phyloP scores from a whole-genome alignment of 441 rosid species.

The Gossypium lobatum region DNA sequence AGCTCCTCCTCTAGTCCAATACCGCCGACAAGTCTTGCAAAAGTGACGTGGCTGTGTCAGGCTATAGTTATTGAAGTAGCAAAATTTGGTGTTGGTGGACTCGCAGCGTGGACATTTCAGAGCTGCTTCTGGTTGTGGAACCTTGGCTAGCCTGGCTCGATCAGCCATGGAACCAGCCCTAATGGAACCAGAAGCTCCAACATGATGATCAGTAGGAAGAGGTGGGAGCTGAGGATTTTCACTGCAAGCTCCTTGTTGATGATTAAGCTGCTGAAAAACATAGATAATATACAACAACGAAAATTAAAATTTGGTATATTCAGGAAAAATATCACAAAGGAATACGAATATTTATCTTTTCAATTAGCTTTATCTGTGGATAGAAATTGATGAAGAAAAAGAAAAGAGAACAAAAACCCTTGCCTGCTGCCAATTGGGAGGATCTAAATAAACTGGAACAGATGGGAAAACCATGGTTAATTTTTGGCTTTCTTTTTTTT shows the following conservation, averaged over 20 bases:
- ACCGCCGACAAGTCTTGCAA: constrained; percentile 58
- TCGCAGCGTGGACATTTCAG: constrained; percentile 59
- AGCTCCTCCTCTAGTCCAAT: constrained; percentile 65
- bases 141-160: constrained; percentile 49
- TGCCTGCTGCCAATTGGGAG: constrained; percentile 67
- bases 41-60: constrained; percentile 67
- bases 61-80: constrained; percentile 63
- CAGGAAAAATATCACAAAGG: constrained; percentile 39
- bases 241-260: constrained; percentile 13
- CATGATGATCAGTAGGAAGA: constrained; percentile 18
- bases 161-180: constrained; percentile 59
- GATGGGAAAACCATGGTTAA: constrained; percentile 56
- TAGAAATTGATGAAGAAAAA: constrained; percentile 16
- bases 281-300: constrained; percentile 4
- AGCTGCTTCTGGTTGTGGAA: constrained; percentile 42
- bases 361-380: constrained; percentile 24
- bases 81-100: constrained; percentile 55
- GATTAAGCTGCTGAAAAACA: constrained; percentile 25
- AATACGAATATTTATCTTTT: constrained; percentile 34
- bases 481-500: constrained; percentile 20
- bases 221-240: constrained; percentile 25
- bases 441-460: constrained; percentile 52
- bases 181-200: constrained; percentile 24
- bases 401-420: constrained; percentile 15
- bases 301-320: constrained; percentile 39